phyloP scores from a whole-genome alignment of 768 basidiomycete genomes.

The Tulasnella sp. region DNA sequence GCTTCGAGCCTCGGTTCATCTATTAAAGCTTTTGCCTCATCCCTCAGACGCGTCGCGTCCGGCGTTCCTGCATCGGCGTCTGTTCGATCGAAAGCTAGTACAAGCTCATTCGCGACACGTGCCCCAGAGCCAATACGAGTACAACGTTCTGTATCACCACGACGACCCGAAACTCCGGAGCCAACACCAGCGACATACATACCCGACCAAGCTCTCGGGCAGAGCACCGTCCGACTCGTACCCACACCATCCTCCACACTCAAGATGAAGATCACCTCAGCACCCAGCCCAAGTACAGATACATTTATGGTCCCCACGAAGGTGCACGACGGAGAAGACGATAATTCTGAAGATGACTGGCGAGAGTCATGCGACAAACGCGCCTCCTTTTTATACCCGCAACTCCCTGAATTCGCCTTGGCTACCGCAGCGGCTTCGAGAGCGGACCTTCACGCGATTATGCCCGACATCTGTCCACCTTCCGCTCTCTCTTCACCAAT shows the following conservation, averaged over 20 bases:
- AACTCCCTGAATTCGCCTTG: conserved; percentile 10
- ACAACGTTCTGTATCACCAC: not conserved
- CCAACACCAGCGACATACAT: conserved; percentile 1
- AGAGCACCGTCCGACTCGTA: conserved; percentile 20
- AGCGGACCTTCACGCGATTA: not conserved
- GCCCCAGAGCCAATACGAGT: conserved; percentile 18
- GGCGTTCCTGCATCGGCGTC: not conserved
- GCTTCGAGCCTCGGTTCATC: conserved; percentile 60
- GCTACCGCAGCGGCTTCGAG: conserved; percentile 7
- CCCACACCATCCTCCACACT: not conserved
- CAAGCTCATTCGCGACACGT: conserved; percentile 27
- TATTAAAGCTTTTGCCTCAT: conserved; percentile 63
- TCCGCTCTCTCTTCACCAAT: conserved; percentile 43
- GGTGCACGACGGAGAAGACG: not conserved
- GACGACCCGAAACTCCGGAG: not conserved
- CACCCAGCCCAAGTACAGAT: not conserved
- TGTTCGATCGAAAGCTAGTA: conserved; percentile 7
- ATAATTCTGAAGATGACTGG: not conserved
- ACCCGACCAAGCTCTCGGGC: conserved; percentile 11
- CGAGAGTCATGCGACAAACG: not conserved
- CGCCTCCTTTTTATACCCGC: not conserved
- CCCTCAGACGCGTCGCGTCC: conserved; percentile 31
- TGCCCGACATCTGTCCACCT: conserved; percentile 9
- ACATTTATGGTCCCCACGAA: not conserved
- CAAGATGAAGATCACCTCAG: not conserved